These are phyloP conservation scores for Smithsoniella earleae DNA, from an alignment of 163 green algal species.

Conservation along the genomic window DNA sequence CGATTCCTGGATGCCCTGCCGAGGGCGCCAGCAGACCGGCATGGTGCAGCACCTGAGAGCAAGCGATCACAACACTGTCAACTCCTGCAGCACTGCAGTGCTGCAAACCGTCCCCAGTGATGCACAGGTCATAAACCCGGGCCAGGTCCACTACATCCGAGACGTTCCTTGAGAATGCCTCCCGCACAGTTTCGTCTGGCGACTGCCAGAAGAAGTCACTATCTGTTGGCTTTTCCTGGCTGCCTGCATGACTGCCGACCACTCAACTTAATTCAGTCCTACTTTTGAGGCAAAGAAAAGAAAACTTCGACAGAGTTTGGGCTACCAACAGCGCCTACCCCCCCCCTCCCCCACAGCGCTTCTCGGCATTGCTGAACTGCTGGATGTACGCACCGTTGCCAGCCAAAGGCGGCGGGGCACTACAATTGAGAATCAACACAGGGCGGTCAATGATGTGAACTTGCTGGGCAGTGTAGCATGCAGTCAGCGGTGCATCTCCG, in stretches of 20 bases:
- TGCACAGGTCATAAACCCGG: conserved; percentile 67
- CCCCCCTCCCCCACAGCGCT: too few relatives aligned
- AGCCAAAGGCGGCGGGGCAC: background rate
- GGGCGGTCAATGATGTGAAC: conserved; percentile 61
- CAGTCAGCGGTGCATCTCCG: conserved; percentile 86
- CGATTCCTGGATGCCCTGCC: background rate
- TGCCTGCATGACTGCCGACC: conserved; percentile 4
- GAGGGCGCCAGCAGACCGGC: background rate
- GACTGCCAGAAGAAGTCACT: conserved; percentile 59
- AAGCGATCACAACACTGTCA: conserved; percentile 22
- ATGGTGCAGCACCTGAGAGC: background rate
- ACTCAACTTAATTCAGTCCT: too few relatives aligned
- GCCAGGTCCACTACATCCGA: conserved; percentile 54
- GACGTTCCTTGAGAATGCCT: conserved; percentile 40
- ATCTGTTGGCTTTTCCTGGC: conserved; percentile 39
- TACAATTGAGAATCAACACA: conserved; percentile 45
- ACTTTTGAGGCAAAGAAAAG: too few relatives aligned
- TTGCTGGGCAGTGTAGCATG: conserved; percentile 71
- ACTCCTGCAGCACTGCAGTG: conserved; percentile 46
- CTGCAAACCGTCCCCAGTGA: conserved; percentile 67
- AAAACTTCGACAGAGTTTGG: too few relatives aligned
- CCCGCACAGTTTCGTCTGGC: conserved; percentile 54
- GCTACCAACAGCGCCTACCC: too few relatives aligned
- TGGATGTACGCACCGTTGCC: background rate
- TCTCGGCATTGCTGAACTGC: background rate